Conservation (phyloP, 2,329 filamentous ascomycete genomes). For the Aspergillus fructus region DNA sequence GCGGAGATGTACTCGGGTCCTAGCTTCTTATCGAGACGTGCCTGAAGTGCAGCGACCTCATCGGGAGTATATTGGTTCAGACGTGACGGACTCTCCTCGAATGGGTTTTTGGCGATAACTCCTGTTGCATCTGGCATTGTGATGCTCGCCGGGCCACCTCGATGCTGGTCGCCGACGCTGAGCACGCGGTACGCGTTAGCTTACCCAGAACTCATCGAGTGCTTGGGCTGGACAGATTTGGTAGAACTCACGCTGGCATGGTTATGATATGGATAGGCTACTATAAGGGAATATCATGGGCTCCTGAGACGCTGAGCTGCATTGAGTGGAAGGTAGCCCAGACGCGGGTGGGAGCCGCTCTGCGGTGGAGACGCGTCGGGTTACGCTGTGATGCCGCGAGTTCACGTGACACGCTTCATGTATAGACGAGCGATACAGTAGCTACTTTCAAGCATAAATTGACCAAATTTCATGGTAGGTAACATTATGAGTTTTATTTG, state of each 20-base stretch:
- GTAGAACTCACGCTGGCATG: conserved; percentile 49
- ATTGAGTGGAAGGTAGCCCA: background rate
- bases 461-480: background rate
- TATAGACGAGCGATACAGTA: background rate
- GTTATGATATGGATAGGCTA: conserved; percentile 18
- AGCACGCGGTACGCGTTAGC: conserved; percentile 23
- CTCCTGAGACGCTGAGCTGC: background rate
- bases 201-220: background rate
- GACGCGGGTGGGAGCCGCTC: background rate
- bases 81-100: conserved; percentile 67
- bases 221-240: background rate
- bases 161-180: conserved; percentile 71
- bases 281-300: conserved; percentile 5
- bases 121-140: conserved; percentile 37
- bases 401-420: conserved; percentile 29
- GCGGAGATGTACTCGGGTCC: conserved; percentile 95
- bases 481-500: background rate
- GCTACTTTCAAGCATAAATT: background rate
- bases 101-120: conserved; percentile 65
- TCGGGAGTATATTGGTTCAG: conserved; percentile 82
- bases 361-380: conserved; percentile 20
- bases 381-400: conserved; percentile 28
- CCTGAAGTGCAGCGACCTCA: conserved; percentile 84
- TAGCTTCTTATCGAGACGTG: conserved; percentile 84
- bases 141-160: conserved; percentile 42